Conservation (phyloP, 73 alveolate species). For the Breviolum minutum region DNA sequence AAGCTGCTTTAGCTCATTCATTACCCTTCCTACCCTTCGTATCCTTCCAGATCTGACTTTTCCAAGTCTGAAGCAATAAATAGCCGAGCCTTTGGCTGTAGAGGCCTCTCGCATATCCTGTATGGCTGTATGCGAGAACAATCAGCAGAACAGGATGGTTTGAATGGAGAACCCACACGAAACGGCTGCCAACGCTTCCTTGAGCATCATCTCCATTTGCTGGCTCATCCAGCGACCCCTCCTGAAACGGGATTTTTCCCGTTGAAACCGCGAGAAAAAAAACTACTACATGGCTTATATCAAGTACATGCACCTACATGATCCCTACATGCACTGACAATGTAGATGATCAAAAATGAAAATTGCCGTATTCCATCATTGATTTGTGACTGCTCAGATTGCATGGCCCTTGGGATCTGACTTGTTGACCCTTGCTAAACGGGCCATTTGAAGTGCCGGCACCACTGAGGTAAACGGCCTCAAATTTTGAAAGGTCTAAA, state of each 20-base stretch:
- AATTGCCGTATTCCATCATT: too few relatives aligned
- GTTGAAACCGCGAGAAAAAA: too few relatives aligned
- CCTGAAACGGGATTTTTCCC: background rate
- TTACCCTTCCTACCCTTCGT: too few relatives aligned
- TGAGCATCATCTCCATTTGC: conserved; percentile 24
- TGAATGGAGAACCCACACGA: too few relatives aligned
- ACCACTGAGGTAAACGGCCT: conserved; percentile 64
- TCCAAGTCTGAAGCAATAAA: background rate
- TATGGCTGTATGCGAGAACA: background rate
- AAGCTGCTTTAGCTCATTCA: too few relatives aligned
- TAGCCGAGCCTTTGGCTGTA: background rate
- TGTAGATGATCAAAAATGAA: too few relatives aligned
- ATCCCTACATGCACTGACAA: too few relatives aligned
- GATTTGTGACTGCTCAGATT: background rate
- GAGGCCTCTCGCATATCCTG: background rate
- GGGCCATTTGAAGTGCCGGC: conserved; percentile 57
- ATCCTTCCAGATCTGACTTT: too few relatives aligned
- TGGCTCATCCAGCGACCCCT: conserved; percentile 54
- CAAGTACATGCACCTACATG: too few relatives aligned
- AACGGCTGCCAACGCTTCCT: background rate
- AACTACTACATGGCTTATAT: too few relatives aligned
- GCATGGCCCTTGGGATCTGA: background rate
- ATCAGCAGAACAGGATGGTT: too few relatives aligned
- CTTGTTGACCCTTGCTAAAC: conserved; percentile 42
- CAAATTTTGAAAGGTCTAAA: background rate